Evolutionary conservation across 2,329 filamentous ascomycete species (phyloP).

Genomic region (Aspergillus ustus): DNA sequence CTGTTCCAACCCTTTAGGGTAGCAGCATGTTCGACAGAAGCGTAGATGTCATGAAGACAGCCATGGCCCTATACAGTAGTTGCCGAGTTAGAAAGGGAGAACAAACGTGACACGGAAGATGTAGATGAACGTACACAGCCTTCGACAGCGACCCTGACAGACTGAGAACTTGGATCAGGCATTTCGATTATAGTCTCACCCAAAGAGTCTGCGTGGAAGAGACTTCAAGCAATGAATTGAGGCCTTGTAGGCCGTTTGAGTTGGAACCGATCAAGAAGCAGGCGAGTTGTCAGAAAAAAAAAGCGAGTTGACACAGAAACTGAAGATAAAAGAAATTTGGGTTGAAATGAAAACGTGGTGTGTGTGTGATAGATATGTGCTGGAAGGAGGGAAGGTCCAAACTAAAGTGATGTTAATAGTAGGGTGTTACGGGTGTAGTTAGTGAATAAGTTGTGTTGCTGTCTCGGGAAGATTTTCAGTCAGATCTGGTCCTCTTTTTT

Average conservation of each 20-base stretch:
- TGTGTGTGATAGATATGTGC: not conserved
- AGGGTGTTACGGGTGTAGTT: too few species aligned
- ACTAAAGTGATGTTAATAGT: not conserved
- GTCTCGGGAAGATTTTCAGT: conserved; percentile 7
- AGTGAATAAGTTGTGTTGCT: conserved; percentile 17
- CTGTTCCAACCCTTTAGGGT: conserved; percentile 74
- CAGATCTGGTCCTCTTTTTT: conserved; percentile 12
- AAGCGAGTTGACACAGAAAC: not conserved
- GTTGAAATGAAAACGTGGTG: conserved; percentile 4
- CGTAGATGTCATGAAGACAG: conserved; percentile 88
- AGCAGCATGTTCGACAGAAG: conserved; percentile 72
- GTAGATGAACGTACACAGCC: conserved; percentile 70
- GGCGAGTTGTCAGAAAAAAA: not conserved
- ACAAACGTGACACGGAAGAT: not conserved
- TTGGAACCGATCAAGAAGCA: not conserved
- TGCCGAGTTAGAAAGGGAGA: conserved; percentile 18
- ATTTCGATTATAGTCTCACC: conserved; percentile 18
- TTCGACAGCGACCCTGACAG: conserved; percentile 77
- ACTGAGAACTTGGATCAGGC: conserved; percentile 9
- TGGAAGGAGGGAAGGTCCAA: not conserved
- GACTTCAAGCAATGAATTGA: not conserved
- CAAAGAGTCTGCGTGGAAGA: not conserved
- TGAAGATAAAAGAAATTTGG: conserved; percentile 3
- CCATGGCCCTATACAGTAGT: conserved; percentile 74
- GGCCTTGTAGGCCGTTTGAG: not conserved